These are phyloP conservation scores for Torulaspora quercuum DNA, from an alignment of 805 yeast species.

Conservation along the genomic window DNA sequence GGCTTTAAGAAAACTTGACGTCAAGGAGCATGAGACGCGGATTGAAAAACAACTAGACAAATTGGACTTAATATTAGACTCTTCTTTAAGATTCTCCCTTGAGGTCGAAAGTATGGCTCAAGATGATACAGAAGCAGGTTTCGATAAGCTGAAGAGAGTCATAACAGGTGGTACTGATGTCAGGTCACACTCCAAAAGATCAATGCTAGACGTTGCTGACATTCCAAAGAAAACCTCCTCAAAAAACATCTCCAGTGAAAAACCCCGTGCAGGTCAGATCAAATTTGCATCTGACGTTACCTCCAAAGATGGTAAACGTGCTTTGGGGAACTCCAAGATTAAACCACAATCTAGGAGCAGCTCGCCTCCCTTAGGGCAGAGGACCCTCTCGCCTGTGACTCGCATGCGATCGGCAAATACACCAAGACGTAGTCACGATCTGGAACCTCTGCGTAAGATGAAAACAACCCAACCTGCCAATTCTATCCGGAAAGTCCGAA, in stretches of 20 bases:
- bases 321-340: slow-evolving; percentile 16
- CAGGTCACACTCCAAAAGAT: slow-evolving; percentile 14
- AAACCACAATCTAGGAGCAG: slow-evolving; percentile 5
- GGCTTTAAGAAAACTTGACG: slow-evolving; percentile 15
- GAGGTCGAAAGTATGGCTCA: slow-evolving; percentile 26
- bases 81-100: slow-evolving; percentile 25
- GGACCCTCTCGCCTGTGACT: not conserved
- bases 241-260: slow-evolving; percentile 5
- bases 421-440: slow-evolving; percentile 5
- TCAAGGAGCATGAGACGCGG: slow-evolving; percentile 5
- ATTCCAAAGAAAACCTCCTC: slow-evolving; percentile 2
- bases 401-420: not conserved
- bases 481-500: slow-evolving; percentile 24
- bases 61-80: slow-evolving; percentile 24
- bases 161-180: slow-evolving; percentile 28
- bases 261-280: slow-evolving; percentile 21
- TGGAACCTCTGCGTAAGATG: slow-evolving; percentile 11
- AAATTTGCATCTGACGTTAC: slow-evolving; percentile 29
- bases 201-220: slow-evolving; percentile 28
- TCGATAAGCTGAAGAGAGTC: slow-evolving; percentile 25
- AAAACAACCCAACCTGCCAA: slow-evolving; percentile 5
- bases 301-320: slow-evolving; percentile 24
- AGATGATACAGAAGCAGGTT: slow-evolving; percentile 17
- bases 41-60: slow-evolving; percentile 11
- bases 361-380: slow-evolving; percentile 3